A percentile compares a stretch with the other conserved stretches of the same genome.
phyloP scores from a whole-genome alignment of 371 early-diverging fungal genomes.

The Parasitella parasitica region DNA sequence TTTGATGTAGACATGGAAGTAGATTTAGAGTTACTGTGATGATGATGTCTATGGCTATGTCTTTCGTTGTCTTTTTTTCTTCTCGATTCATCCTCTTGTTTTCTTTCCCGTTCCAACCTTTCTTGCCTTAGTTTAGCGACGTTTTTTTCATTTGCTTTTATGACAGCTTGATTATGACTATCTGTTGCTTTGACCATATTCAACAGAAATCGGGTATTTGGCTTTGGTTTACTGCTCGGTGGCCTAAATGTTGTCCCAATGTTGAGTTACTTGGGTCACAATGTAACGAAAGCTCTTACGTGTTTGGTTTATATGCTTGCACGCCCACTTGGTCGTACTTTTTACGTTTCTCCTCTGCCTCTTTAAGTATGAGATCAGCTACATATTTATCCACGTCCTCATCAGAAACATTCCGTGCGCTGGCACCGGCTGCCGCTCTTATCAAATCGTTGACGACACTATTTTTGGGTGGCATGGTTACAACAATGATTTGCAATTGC shows the following conservation, averaged over 20 bases:
- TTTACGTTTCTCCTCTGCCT: slow-evolving; percentile 52
- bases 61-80: slow-evolving; percentile 1
- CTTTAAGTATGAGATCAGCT: slow-evolving; percentile 65
- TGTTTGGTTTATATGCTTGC: slow-evolving; percentile 48
- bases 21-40: too few species aligned
- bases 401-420: slow-evolving; percentile 50
- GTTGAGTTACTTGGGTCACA: neutral
- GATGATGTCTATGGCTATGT: neutral
- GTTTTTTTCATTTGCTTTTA: slow-evolving; percentile 50
- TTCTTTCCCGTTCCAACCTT: slow-evolving; percentile 17
- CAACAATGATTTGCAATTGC: neutral
- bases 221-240: slow-evolving; percentile 4
- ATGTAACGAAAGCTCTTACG: slow-evolving; percentile 2
- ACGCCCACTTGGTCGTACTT: slow-evolving; percentile 50
- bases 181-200: slow-evolving; percentile 71
- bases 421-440: slow-evolving; percentile 58
- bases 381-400: slow-evolving; percentile 71
- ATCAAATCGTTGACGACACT: slow-evolving; percentile 53
- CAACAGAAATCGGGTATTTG: slow-evolving; percentile 62
- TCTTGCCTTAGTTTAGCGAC: slow-evolving; percentile 29
- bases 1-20: neutral
- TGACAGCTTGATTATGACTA: slow-evolving; percentile 69
- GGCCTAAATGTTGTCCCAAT: neutral
- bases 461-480: slow-evolving; percentile 1
- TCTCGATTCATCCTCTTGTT: neutral